phyloP scores from a whole-genome alignment of 176 grass and related monocot species.

The Hsuehochloa calcarea region DNA sequence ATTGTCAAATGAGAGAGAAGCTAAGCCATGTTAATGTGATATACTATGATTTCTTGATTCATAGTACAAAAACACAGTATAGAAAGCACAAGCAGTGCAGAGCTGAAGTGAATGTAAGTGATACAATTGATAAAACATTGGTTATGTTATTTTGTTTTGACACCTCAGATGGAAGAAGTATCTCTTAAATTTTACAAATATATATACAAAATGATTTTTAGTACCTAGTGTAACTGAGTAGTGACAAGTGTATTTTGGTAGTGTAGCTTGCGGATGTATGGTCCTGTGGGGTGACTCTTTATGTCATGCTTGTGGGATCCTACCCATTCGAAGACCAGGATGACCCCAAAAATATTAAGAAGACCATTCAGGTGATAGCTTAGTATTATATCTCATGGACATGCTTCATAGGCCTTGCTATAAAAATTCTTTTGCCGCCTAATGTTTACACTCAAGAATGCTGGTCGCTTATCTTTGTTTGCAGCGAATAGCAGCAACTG shows the following conservation, averaged over 20 bases:
- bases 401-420: neutral
- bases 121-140: neutral
- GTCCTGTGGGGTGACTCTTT: constrained; percentile 92
- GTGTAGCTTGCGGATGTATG: constrained; percentile 88
- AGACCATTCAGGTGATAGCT: constrained; percentile 60
- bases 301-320: constrained; percentile 86
- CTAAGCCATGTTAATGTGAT: neutral
- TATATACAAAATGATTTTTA: neutral
- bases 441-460: constrained; percentile 7
- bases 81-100: neutral
- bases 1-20: neutral
- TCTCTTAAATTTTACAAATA: neutral
- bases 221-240: neutral
- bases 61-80: neutral
- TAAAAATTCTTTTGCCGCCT: neutral
- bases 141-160: neutral
- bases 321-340: constrained; percentile 89
- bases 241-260: constrained; percentile 6
- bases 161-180: neutral
- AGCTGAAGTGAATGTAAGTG: neutral
- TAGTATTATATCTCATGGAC: neutral
- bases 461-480: constrained; percentile 5
- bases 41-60: constrained; percentile 7
- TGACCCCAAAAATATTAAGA: constrained; percentile 84
- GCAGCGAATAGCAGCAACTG: constrained; percentile 68